Percentiles rank a stretch among this genome's conserved stretches.
phyloP scores from a whole-genome alignment of 495 filamentous ascomycete species.

The Penicillium argentinense region DNA sequence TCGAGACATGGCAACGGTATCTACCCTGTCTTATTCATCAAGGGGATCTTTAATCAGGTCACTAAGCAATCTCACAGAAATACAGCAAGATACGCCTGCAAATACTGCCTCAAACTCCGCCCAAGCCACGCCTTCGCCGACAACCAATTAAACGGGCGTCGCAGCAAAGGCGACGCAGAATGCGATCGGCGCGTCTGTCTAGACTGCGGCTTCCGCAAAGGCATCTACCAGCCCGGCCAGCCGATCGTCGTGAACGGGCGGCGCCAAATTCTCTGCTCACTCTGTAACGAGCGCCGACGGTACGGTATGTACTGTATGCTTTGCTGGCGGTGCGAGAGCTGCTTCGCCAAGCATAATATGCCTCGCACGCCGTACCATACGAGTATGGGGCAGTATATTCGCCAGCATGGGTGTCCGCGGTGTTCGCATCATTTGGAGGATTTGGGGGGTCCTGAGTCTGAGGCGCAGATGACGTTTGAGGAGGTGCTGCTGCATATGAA shows the following conservation, averaged over 20 bases:
- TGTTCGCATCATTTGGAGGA: constrained; percentile 3
- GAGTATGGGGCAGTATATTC: background rate
- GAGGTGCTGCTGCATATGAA: background rate
- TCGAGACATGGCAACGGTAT: constrained; percentile 4
- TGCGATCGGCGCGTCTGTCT: constrained; percentile 3
- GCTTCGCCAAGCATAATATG: background rate
- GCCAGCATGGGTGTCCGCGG: constrained; percentile 1
- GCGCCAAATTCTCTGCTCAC: background rate
- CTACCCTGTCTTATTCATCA: background rate
- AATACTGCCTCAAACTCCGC: constrained; percentile 2
- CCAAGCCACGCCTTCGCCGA: background rate
- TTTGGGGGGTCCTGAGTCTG: background rate
- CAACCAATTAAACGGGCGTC: background rate
- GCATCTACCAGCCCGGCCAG: constrained; percentile 5
- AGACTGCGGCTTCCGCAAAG: constrained; percentile 1
- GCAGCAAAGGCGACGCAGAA: background rate
- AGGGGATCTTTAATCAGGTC: too few species aligned
- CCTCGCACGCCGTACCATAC: background rate
- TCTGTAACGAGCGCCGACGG: background rate
- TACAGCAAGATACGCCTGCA: constrained; percentile 1
- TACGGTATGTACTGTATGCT: constrained; percentile 6
- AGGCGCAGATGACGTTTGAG: background rate
- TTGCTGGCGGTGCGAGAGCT: constrained; percentile 4
- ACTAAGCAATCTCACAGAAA: background rate
- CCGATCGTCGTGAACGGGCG: background rate